Base-by-base conservation (phyloP, 2,329 filamentous ascomycete genomes). In the Xylaria sp. region DNA sequence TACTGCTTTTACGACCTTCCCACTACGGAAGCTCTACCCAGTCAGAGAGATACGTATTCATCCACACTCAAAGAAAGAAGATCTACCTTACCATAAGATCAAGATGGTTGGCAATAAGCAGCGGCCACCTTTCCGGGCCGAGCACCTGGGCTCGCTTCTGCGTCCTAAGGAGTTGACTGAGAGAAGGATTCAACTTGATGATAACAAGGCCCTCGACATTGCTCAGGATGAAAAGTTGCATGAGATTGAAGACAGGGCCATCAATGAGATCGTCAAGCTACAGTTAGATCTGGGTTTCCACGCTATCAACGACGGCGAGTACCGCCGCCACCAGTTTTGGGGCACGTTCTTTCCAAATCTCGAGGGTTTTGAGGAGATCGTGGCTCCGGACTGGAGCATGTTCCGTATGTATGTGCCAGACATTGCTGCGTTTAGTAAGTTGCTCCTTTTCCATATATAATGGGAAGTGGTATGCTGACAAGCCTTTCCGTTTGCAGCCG, bases 81-180 rank as follows among this genome's bases (percentile, higher is more conserved):
- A n/a, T 35, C 29, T 51, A 27, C 21, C 12, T 13, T 29, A 23
- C 35, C 35, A 55, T 23, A 65, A 27, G 40, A 44, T 23, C 67
- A 47, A 51, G 40, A 79, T 78, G 77, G 63, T 69, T 21, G 55
- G 58, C 50, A 78, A 76, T 65, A 79, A 78, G 73, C 77, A 76
- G 69, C 70, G 72, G n/a, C 82, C 82, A 3, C 92, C 91, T 53
- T 93, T 92, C 83, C 86, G 91, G 72, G 92, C 92, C 58, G 92
- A 93, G 84, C 91, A 93, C 76, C 84, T 93, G 72, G 92, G 91
- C 73, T 93, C 91, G 5, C 83, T 93, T 37, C 87, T 93, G 55
- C 89, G 92, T 12, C 91, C 91, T 5, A 81, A 90, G 71, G 82
- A 86, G 68, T 83, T 93, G 62, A 83, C 90, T 27, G 84, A 89